Base-by-base conservation (phyloP, 1,139 yeast genomes). In the Trichomonascaceae sp. region DNA sequence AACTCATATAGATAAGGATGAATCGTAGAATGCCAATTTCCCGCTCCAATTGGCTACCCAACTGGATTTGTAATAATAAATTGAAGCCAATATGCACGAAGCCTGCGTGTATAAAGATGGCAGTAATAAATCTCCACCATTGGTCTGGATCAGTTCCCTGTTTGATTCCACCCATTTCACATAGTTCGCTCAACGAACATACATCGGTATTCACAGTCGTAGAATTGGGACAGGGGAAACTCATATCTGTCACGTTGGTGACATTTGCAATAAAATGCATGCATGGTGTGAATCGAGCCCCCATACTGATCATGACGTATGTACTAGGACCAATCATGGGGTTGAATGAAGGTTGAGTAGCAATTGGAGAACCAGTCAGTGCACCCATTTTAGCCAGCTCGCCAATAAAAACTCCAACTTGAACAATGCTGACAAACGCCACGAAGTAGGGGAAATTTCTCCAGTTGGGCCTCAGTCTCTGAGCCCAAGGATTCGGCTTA, bases 271-370 rank as follows among this genome's bases (percentile, higher is more conserved):
- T 74, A 45, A 70, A 66, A 55, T 80, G 81, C 88, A 85, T 85
- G 65, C 93, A 85, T 0, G 90, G 89, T 0, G 81, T 77, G 66
- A 83, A 85, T 46, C 91, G 69, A 2, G 90, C 85, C 1, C 91
- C 91, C 80, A 83, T 79, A 61, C 83, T 79, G 55, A 85, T 83
- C 64, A 82, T 74, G 8, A 84, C 71, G 62, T 84, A 84, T 0
- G 84, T 72, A 1, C 89, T 83, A n/a, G 93, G 93, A 0, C 93
- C 93, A 49, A 85, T 69, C 91, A 85, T 85, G 9, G 91, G 91
- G 65, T 85, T 85, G 71, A 85, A 84, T 57, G 82, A 78, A 2
- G 93, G 93, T 61, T 82, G 69, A 0, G 88, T 82, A 66, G 83
- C 88, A 58, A 85, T 80, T 1, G 87, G 84, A 4, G 82, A 76